Evolutionary conservation across 1,284 basidiomycete genomes (phyloP), one percentile per base, ranked within the genome.

Genomic region (Pseudozyma sp.): DNA sequence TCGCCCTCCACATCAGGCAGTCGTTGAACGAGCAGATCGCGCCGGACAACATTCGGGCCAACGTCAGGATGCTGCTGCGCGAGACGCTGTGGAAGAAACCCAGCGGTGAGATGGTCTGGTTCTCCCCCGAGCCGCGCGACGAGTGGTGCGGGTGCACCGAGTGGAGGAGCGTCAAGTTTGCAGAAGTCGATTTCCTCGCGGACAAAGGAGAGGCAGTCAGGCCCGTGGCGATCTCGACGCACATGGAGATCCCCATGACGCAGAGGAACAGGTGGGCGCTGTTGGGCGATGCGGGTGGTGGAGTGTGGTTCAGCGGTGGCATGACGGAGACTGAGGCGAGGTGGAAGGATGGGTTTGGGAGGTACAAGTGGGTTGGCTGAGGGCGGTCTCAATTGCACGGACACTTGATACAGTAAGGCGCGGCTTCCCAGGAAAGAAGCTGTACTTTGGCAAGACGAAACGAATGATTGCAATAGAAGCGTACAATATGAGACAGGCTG

Each of bases 111-210:
- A 17, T 61, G 3, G n/a, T 61, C 16, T 42, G 11, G 17, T 68
- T 68, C 34, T 67, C 50, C 11, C 54, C 53, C 10, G 17, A 40
- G 2, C 50, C 53, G 0, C 48, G 33, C n/a, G 45, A 56, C 17
- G 61, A 57, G 17, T 56, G 54, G 54, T 56, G 13, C 8, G 65
- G 58, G 2, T 52, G 54, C n/a, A 68, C 65, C 13, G 65, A 68
- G 13, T 68, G 65, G 65, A 19, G 65, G 1, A 53, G 49, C 1
- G 50, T 33, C 34, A 56, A 53, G 33, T 68, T 68, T 34, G 42
- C 30, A 3, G 11, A 33, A 4, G 31, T 67, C 30, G 65, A 67
- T n/a, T 61, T 67, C 34, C 35, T 31, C 16, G 35, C 37, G 5
- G 31, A n/a, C n/a, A n/a, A n/a, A n/a, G n/a, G n/a, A n/a, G n/a